phyloP scores from a whole-genome alignment of 1,284 basidiomycete genomes.

The Cystobasidium pallidum region DNA sequence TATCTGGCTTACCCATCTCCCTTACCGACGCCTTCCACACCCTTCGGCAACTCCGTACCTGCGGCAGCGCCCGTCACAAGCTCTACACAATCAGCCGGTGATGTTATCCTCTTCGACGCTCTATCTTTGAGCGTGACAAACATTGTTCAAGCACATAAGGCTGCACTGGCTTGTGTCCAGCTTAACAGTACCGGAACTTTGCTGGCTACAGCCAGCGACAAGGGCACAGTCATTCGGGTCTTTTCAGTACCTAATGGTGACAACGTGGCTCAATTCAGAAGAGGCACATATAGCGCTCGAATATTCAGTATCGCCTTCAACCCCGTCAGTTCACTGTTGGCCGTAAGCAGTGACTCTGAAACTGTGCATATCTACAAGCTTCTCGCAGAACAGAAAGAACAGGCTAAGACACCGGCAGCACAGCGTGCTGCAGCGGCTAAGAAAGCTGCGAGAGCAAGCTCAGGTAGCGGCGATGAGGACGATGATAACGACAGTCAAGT shows the following conservation, averaged over 20 bases:
- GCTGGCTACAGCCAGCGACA: constrained; percentile 91
- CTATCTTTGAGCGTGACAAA: constrained; percentile 87
- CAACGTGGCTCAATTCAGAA: constrained; percentile 90
- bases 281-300: constrained; percentile 81
- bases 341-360: constrained; percentile 88
- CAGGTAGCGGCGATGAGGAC: constrained; percentile 45
- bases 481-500: constrained; percentile 48
- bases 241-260: constrained; percentile 89
- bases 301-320: constrained; percentile 96
- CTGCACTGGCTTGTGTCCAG: constrained; percentile 83
- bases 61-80: constrained; percentile 58
- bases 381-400: constrained; percentile 54
- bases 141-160: constrained; percentile 96
- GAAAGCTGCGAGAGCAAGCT: constrained; percentile 28
- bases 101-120: constrained; percentile 91
- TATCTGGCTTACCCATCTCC: constrained; percentile 96
- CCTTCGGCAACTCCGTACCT: constrained; percentile 62
- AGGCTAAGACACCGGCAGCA: constrained; percentile 29
- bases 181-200: constrained; percentile 86
- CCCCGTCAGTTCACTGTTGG: constrained; percentile 75
- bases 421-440: constrained; percentile 35
- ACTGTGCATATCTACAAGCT: constrained; percentile 98
- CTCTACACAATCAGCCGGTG: constrained; percentile 68
- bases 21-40: constrained; percentile 76
- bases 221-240: constrained; percentile 95